These are phyloP conservation scores for Pythium folliculosum DNA, from an alignment of 352 stramenopile genomes.

Conservation along the genomic window DNA sequence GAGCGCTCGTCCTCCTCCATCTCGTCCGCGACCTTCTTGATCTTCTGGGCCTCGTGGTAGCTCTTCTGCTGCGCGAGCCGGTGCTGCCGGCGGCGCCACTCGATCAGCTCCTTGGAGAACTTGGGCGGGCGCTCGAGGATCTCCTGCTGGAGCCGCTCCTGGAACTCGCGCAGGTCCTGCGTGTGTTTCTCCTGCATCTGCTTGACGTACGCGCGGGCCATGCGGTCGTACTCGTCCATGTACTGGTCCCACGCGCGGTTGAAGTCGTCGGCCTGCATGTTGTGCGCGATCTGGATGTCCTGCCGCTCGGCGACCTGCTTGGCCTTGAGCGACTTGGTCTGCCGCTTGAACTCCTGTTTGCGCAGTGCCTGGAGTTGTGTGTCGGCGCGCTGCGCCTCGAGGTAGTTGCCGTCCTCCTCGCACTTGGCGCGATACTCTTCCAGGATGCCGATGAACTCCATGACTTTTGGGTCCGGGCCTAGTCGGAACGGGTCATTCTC, in stretches of 20 bases:
- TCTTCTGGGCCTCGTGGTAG: slow-evolving; percentile 94
- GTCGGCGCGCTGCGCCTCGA: slow-evolving; percentile 90
- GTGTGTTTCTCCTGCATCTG: slow-evolving; percentile 94
- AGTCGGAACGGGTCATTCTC: slow-evolving; percentile 49
- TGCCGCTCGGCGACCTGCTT: slow-evolving; percentile 91
- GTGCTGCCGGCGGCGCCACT: slow-evolving; percentile 93
- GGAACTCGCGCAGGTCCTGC: slow-evolving; percentile 82
- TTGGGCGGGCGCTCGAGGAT: slow-evolving; percentile 88
- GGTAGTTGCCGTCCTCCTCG: slow-evolving; percentile 93
- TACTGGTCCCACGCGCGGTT: slow-evolving; percentile 95
- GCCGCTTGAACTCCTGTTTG: slow-evolving; percentile 91
- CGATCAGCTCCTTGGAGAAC: slow-evolving; percentile 93
- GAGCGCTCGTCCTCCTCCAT: slow-evolving; percentile 91
- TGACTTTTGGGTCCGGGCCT: slow-evolving; percentile 89
- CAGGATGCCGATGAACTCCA: slow-evolving; percentile 93
- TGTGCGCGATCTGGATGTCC: slow-evolving; percentile 94
- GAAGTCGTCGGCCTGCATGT: slow-evolving; percentile 95
- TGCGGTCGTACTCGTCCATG: slow-evolving; percentile 94
- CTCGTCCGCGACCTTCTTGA: slow-evolving; percentile 94
- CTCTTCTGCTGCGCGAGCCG: slow-evolving; percentile 93
- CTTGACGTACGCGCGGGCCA: slow-evolving; percentile 93
- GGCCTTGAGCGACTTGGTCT: slow-evolving; percentile 90
- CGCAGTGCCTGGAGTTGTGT: slow-evolving; percentile 86
- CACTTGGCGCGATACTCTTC: slow-evolving; percentile 95
- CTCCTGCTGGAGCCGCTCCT: slow-evolving; percentile 88